Evolutionary conservation across 768 basidiomycete species (phyloP).

Genomic region (Amanita jacksonii): DNA sequence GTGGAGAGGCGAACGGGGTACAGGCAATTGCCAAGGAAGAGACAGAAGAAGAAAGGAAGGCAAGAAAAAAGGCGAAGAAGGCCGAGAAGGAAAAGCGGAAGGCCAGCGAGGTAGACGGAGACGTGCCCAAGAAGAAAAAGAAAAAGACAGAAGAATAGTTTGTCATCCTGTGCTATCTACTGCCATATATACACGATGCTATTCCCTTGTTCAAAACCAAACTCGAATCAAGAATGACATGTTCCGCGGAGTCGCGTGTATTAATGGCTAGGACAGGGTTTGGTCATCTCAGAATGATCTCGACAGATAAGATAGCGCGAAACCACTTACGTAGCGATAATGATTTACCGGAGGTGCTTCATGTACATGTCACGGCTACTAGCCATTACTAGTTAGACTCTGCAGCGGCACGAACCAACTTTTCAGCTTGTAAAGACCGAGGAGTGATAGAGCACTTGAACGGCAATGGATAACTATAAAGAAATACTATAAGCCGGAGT

Average conservation of each 20-base stretch:
- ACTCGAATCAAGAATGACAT: too few species aligned
- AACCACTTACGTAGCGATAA: too few species aligned
- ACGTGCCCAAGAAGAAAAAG: slow-evolving; percentile 43
- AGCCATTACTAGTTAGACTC: too few species aligned
- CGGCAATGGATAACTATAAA: too few species aligned
- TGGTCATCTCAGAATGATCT: too few species aligned
- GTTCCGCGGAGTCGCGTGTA: too few species aligned
- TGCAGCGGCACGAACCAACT: neutral
- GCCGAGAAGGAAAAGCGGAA: slow-evolving; percentile 55
- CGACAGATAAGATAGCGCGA: too few species aligned
- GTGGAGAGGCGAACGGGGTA: slow-evolving; percentile 40
- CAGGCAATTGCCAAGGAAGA: slow-evolving; percentile 34
- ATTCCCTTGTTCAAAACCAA: too few species aligned
- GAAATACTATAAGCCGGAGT: neutral
- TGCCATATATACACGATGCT: too few species aligned
- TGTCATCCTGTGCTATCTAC: neutral
- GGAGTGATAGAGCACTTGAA: neutral
- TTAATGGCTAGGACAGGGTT: too few species aligned
- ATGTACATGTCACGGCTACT: too few species aligned
- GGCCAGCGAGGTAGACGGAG: slow-evolving; percentile 22
- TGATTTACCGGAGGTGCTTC: too few species aligned
- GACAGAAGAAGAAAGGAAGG: slow-evolving; percentile 80
- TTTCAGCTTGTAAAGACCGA: neutral
- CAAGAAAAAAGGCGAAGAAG: slow-evolving; percentile 66
- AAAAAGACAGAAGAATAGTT: slow-evolving; percentile 33